These are phyloP conservation scores for Penicillium sp. DNA, from an alignment of 2,329 filamentous ascomycete genomes.

Conservation along the genomic window DNA sequence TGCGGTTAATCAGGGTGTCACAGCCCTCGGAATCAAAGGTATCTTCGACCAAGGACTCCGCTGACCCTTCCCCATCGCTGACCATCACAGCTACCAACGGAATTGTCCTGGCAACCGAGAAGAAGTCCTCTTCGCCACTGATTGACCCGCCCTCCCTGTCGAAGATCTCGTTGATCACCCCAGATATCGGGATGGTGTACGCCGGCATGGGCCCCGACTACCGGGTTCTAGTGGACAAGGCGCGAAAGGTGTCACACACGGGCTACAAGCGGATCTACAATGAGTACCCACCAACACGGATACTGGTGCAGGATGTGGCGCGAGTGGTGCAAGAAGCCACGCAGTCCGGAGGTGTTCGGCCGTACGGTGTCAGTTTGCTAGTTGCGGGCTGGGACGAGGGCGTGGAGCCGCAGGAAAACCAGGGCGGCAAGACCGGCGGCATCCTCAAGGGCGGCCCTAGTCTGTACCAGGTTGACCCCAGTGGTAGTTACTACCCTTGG, in stretches of 20 bases:
- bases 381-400: conserved; percentile 98
- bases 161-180: conserved; percentile 96
- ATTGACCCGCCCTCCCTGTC: conserved; percentile 92
- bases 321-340: conserved; percentile 98
- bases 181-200: conserved; percentile 99
- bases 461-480: conserved; percentile 98
- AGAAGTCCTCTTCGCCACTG: conserved; percentile 97
- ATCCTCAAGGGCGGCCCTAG: conserved; percentile 94
- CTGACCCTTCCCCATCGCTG: background rate
- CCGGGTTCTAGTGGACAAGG: conserved; percentile 93
- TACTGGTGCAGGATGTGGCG: conserved; percentile 97
- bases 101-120: conserved; percentile 97
- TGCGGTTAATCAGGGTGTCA: conserved; percentile 98
- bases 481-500: conserved; percentile 97
- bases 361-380: conserved; percentile 91
- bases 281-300: conserved; percentile 98
- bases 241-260: conserved; percentile 95
- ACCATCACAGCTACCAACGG: conserved; percentile 77
- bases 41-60: conserved; percentile 17
- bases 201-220: conserved; percentile 99
- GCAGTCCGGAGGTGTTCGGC: conserved; percentile 92
- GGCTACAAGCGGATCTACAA: conserved; percentile 99
- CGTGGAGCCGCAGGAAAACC: conserved; percentile 78
- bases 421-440: conserved; percentile 80
- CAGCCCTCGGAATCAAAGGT: conserved; percentile 98